Evolutionary conservation across 208 protist species (phyloP), one percentile per base, ranked within the genome.

Genomic region (Leishmania martiniquensis): DNA sequence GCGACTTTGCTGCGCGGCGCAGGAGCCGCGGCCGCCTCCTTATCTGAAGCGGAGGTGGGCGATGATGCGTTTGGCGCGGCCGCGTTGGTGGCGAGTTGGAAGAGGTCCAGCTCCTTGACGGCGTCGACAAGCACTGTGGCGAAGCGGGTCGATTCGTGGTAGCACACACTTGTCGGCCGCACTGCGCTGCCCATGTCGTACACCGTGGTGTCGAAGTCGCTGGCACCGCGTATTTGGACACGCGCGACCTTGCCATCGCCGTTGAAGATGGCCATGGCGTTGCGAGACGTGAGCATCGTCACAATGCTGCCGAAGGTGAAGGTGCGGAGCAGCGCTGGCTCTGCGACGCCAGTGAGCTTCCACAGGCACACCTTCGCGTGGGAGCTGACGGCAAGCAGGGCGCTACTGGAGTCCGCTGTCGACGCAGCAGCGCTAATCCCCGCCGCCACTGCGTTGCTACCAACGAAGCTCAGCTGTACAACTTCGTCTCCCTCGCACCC

Each of bases 261-360:
- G 80, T 94, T 93, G 90, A 97, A 97, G 42, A 96, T 82, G 47
- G 89, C 88, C 65, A 97, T 85, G 45, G 82, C 82, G 84, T 91
- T 86, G 57, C 85, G 86, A 52, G 89, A 92, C 57, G 82, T 82
- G 44, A 89, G 85, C 82, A 96, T 82, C 29, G 86, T 80, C 49
- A 95, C 82, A 81, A 94, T 89, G 55, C 47, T 45, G 63, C 86
- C 86, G 74, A 93, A 89, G 65, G 79, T 72, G 63, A 95, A 91
- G 72, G 77, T 84, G 45, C 91, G 92, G 67, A 92, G 77, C 80
- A 92, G 79, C 72, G 71, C 83, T 62, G 94, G 94, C 85, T 96
- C 92, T 25, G 85, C 83, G 20, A 88, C 83, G 1, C 89, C 92
- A 2, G 82, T 93, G 29, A 97, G 88, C 54, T 75, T 68, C 91